These are phyloP conservation scores for Sphenostylis stenocarpa DNA, from an alignment of 306 rosid genomes.

Conservation along the genomic window DNA sequence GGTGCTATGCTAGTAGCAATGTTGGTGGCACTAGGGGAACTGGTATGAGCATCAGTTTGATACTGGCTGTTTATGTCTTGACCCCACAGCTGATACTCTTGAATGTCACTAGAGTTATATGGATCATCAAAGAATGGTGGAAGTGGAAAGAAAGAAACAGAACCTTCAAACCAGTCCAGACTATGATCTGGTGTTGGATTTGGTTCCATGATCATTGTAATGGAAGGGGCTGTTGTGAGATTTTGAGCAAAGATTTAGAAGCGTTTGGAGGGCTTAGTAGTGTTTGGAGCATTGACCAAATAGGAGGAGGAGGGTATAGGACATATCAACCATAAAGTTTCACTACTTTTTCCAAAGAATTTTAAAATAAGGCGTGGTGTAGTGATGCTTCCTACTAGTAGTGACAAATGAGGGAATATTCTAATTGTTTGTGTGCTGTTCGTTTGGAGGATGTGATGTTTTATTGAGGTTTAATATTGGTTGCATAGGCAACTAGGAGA, in stretches of 20 bases:
- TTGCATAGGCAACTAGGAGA: constrained; percentile 44
- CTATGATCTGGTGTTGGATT: constrained; percentile 63
- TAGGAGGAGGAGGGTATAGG: constrained; percentile 2
- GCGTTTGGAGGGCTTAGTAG: constrained; percentile 23
- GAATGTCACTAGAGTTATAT: constrained; percentile 45
- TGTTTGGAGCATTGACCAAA: constrained; percentile 60
- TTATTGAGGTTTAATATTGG: constrained; percentile 42
- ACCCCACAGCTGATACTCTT: constrained; percentile 66
- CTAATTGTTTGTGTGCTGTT: constrained; percentile 66
- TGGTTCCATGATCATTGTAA: constrained; percentile 61
- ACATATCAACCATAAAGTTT: constrained; percentile 26
- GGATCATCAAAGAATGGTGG: constrained; percentile 77
- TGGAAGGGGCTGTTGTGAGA: constrained; percentile 6
- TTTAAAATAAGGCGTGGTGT: constrained; percentile 38
- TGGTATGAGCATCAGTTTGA: constrained; percentile 32
- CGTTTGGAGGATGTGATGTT: constrained; percentile 77
- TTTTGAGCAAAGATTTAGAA: constrained; percentile 19
- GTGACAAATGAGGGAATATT: constrained; percentile 76
- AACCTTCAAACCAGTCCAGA: constrained; percentile 80
- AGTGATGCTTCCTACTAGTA: constrained; percentile 26
- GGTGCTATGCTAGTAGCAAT: constrained; percentile 35
- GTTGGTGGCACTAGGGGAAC: constrained; percentile 38
- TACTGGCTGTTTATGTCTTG: constrained; percentile 46
- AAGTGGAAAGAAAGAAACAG: constrained; percentile 65
- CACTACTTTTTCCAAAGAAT: not conserved